These are phyloP conservation scores for Penicillium sclerotigenum DNA, from an alignment of 2,329 filamentous ascomycete genomes.

Conservation along the genomic window DNA sequence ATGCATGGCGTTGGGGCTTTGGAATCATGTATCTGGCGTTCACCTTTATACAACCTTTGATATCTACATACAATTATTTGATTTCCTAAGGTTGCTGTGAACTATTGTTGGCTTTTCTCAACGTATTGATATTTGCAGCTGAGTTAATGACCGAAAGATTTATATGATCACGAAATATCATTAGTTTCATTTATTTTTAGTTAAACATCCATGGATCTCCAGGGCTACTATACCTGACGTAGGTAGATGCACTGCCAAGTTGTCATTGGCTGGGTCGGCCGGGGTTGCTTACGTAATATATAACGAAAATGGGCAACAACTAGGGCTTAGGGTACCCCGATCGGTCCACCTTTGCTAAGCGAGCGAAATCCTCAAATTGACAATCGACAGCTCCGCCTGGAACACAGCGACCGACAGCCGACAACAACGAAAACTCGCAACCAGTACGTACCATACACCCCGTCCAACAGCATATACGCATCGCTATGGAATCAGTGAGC, in stretches of 20 bases:
- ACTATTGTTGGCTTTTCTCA: background rate
- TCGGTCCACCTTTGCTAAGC: conserved; percentile 43
- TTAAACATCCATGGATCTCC: background rate
- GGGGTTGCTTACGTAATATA: conserved; percentile 16
- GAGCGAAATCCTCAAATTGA: conserved; percentile 42
- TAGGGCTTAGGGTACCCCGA: conserved; percentile 42
- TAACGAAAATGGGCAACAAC: conserved; percentile 14
- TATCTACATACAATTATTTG: background rate
- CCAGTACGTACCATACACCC: conserved; percentile 41
- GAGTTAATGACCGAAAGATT: too few species aligned
- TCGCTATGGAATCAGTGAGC: conserved; percentile 28
- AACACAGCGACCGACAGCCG: conserved; percentile 42
- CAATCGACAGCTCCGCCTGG: conserved; percentile 35
- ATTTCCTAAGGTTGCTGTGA: background rate
- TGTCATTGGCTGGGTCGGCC: background rate
- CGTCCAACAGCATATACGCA: conserved; percentile 12
- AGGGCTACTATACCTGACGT: background rate
- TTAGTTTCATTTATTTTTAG: background rate
- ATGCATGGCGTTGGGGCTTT: conserved; percentile 2
- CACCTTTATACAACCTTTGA: background rate
- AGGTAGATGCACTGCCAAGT: background rate
- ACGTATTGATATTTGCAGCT: background rate
- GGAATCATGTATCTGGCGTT: conserved; percentile 1
- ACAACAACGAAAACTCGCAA: conserved; percentile 47
- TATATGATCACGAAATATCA: background rate